Evolutionary conservation across 2,329 filamentous ascomycete species (phyloP).

Genomic region (Aspergillus fumigatus): DNA sequence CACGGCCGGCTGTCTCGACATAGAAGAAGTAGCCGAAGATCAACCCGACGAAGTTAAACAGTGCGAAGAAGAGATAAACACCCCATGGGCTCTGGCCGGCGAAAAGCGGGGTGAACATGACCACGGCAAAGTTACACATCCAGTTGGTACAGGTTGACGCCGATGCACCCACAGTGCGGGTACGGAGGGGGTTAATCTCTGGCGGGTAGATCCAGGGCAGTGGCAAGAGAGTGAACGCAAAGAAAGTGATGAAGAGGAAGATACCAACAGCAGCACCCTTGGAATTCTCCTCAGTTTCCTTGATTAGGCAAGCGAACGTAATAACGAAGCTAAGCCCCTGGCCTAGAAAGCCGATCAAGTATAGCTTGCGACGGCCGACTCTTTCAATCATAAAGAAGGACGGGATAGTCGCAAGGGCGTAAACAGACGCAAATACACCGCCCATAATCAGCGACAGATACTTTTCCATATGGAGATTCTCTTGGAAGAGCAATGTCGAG

Average conservation of each 20-base stretch:
- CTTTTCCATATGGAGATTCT: slow-evolving; percentile 26
- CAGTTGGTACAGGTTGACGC: slow-evolving; percentile 50
- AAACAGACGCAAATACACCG: slow-evolving; percentile 26
- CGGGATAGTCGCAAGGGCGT: slow-evolving; percentile 23
- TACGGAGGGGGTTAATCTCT: slow-evolving; percentile 51
- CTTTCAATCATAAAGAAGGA: slow-evolving; percentile 30
- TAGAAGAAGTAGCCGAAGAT: slow-evolving; percentile 51
- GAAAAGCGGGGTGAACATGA: slow-evolving; percentile 46
- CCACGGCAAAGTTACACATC: slow-evolving; percentile 50
- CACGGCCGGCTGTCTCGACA: slow-evolving; percentile 42
- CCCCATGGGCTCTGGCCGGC: slow-evolving; percentile 31
- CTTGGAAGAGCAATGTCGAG: slow-evolving; percentile 41
- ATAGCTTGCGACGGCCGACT: slow-evolving; percentile 39
- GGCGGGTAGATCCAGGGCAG: slow-evolving; percentile 53
- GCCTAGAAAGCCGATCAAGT: slow-evolving; percentile 28
- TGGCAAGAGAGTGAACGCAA: slow-evolving; percentile 60
- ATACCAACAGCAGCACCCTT: slow-evolving; percentile 51
- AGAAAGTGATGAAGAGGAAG: slow-evolving; percentile 64
- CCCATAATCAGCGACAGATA: slow-evolving; percentile 21
- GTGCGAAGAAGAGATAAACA: slow-evolving; percentile 39
- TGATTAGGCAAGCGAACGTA: slow-evolving; percentile 31
- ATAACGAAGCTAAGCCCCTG: slow-evolving; percentile 33
- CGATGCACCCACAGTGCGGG: slow-evolving; percentile 49
- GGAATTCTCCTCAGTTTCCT: slow-evolving; percentile 15
- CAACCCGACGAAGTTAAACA: slow-evolving; percentile 39